Conservation (phyloP, 1,139 yeast genomes). For the Starmera stellimalicola region DNA sequence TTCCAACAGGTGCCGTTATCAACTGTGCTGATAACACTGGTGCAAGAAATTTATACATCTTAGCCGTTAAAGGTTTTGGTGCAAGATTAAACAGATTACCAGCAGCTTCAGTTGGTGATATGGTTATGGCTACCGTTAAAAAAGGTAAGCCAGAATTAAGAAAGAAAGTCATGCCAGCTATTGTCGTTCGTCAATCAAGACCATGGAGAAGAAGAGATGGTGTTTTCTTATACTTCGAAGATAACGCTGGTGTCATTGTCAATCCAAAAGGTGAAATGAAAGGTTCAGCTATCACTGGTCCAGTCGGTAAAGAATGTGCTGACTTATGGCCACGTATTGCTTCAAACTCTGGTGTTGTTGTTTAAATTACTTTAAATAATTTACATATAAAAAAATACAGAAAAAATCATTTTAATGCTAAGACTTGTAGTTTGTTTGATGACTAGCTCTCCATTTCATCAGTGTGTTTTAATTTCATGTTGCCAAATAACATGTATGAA, state of each 20-base stretch:
- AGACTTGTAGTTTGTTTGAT: neutral
- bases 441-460: too few species aligned
- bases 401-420: neutral
- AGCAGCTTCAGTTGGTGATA: conserved; percentile 99
- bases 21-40: conserved; percentile 99
- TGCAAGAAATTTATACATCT: conserved; percentile 98
- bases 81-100: conserved; percentile 99
- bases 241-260: conserved; percentile 99
- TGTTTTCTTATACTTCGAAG: conserved; percentile 99
- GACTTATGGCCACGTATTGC: conserved; percentile 99
- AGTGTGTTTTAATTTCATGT: too few species aligned
- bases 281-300: conserved; percentile 99
- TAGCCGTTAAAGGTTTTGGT: conserved; percentile 99
- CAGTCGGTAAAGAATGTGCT: conserved; percentile 99
- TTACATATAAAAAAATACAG: conserved; percentile 1
- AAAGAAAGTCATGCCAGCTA: conserved; percentile 99
- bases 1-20: conserved; percentile 99
- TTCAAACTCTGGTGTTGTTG: conserved; percentile 99
- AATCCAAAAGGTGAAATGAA: conserved; percentile 99
- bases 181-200: conserved; percentile 98
- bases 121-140: conserved; percentile 99
- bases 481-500: too few species aligned
- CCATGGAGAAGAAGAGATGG: conserved; percentile 99
- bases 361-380: conserved; percentile 37
- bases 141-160: conserved; percentile 99